Evolutionary conservation across 441 rosid species (phyloP).

Genomic region (Erodium moschatum): DNA sequence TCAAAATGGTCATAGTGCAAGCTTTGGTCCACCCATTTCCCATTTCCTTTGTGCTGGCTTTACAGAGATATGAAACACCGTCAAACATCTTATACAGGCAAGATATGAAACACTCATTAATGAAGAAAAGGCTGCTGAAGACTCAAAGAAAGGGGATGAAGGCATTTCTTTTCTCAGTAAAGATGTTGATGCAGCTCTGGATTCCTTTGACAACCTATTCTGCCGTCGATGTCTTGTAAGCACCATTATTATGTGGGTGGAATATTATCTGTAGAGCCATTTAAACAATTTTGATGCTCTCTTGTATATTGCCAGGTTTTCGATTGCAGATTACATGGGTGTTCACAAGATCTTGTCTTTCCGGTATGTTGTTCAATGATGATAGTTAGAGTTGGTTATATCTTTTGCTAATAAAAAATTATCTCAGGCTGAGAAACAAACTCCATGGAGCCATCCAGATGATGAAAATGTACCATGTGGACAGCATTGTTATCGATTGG

Average conservation of each 20-base stretch:
- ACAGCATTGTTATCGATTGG: conserved; percentile 60
- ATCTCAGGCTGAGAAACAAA: conserved; percentile 73
- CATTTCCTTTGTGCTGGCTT: conserved; percentile 70
- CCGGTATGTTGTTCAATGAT: conserved; percentile 53
- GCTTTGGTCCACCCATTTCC: conserved; percentile 86
- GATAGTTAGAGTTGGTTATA: conserved; percentile 18
- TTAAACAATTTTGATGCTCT: conserved; percentile 10
- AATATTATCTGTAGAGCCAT: conserved; percentile 6
- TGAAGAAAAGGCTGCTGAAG: conserved; percentile 43
- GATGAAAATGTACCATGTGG: conserved; percentile 72
- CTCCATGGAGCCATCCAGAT: conserved; percentile 51
- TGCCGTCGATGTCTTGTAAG: conserved; percentile 97
- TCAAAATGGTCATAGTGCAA: conserved; percentile 49
- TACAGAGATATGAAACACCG: conserved; percentile 94
- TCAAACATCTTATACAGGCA: conserved; percentile 99
- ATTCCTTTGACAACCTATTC: conserved; percentile 94
- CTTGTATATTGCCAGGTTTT: conserved; percentile 56
- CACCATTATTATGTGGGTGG: background rate
- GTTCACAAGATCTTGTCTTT: conserved; percentile 95
- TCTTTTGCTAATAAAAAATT: conserved; percentile 17
- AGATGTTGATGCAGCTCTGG: conserved; percentile 96
- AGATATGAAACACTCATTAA: conserved; percentile 65
- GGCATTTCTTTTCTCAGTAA: conserved; percentile 49
- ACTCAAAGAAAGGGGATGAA: conserved; percentile 41
- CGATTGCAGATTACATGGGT: conserved; percentile 96